phyloP scores from a whole-genome alignment of 129 eudicot genomes.

The Helianthus tuberosus region DNA sequence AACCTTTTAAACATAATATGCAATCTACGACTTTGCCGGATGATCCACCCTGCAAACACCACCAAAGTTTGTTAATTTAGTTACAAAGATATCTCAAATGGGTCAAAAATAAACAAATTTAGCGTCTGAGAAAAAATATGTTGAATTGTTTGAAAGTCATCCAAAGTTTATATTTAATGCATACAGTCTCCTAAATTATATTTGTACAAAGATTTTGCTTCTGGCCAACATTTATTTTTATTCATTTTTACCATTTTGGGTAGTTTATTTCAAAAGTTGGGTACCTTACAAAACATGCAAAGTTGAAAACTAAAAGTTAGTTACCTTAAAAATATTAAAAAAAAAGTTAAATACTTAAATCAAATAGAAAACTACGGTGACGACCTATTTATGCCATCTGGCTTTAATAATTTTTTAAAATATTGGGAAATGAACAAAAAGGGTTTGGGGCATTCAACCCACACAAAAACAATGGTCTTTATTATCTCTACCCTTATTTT shows the following conservation, averaged over 20 bases:
- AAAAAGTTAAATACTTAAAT: no score
- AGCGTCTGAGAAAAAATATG: background rate
- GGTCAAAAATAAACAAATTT: no score
- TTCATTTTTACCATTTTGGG: background rate
- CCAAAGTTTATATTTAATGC: background rate
- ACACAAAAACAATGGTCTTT: no score
- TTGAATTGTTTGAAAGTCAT: slow-evolving; percentile 1
- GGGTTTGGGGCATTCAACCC: background rate
- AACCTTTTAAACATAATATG: slow-evolving; percentile 90
- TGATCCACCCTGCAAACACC: slow-evolving; percentile 79
- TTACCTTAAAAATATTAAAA: background rate
- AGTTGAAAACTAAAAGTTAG: background rate
- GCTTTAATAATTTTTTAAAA: background rate
- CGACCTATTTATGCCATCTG: background rate
- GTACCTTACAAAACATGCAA: background rate
- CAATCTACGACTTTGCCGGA: slow-evolving; percentile 92
- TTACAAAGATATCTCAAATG: slow-evolving; percentile 6
- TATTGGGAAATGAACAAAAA: background rate
- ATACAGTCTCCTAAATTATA: background rate
- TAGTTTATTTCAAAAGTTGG: background rate
- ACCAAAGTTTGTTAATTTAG: slow-evolving; percentile 1
- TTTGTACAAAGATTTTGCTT: background rate
- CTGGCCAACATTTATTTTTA: background rate
- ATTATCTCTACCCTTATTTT: no score
- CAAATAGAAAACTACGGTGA: background rate